A percentile compares a stretch with the other conserved stretches of the same genome.
These are phyloP conservation scores for Aspergillus transmontanensis DNA, from an alignment of 2,329 filamentous ascomycete genomes.

Conservation along the genomic window DNA sequence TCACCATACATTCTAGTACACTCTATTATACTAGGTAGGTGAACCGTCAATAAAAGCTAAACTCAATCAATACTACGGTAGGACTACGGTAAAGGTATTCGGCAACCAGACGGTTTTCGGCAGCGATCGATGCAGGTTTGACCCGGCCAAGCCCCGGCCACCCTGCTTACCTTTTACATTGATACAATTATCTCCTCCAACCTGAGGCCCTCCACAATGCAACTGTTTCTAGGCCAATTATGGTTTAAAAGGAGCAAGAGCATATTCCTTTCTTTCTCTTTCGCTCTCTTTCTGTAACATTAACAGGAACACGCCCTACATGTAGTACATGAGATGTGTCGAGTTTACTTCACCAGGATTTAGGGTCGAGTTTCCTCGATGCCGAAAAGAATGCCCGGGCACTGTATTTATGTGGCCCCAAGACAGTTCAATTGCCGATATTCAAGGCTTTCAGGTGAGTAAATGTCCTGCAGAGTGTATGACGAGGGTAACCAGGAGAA, in stretches of 20 bases:
- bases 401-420: not conserved
- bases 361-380: not conserved
- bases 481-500: not conserved
- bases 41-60: not conserved
- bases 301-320: not conserved
- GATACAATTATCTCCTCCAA: not conserved
- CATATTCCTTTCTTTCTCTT: not conserved
- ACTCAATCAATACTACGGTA: not conserved
- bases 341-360: not conserved
- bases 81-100: not conserved
- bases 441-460: not conserved
- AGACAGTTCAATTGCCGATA: constrained; percentile 6
- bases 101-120: not conserved
- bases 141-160: not conserved
- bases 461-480: not conserved
- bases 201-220: not conserved
- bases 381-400: constrained; percentile 2
- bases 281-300: not conserved
- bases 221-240: no score
- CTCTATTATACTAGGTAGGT: no score
- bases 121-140: not conserved
- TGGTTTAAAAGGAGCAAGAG: not conserved
- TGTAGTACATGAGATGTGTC: not conserved
- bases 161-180: not conserved
- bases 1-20: not conserved